Evolutionary conservation across 331 rosid genomes (phyloP), one percentile per base, ranked within the genome.

Genomic region (Pyrus hybrid): DNA sequence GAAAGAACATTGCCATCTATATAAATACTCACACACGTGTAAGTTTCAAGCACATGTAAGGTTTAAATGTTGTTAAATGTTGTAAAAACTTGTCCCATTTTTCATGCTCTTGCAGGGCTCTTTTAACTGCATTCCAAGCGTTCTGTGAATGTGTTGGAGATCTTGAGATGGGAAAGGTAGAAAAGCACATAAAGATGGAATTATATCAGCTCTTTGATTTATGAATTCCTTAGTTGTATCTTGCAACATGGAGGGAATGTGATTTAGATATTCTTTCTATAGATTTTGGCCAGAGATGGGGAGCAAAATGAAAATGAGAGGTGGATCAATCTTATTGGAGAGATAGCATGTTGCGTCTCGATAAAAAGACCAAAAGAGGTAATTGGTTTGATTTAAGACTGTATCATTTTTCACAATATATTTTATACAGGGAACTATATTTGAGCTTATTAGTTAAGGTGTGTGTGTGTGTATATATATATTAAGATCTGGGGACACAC

Each of bases 161-260:
- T 84, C 92, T 94, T 76, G 99, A 94, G 83, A 94, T 94, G 99
- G 99, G 99, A 84, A 94, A 94, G 99, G 99, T 94, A 80, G 78
- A 30, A 26, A 51, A 68, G 33, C 53, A 16, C 72, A 53, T 68
- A 28, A 70, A 28, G 62, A 67, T 25, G 33, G 22, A n/a, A 32
- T 25, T 32, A 58, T 7, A 25, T 60, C 7, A 43, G 4, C 7
- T 45, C 18, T 70, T 47, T 80, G 11, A 13, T 37, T 51, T 4
- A 30, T 47, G 65, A 33, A 61, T 57, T 65, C 60, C 49, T 54
- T 29, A 45, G 72, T 22, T 57, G 21, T 20, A 16, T 30, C 28
- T 30, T 61, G 67, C 45, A 49, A 13, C 51, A 41, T 45, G 57
- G 30, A 29, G 37, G 73, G 73, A 47, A 72, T 35, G 45, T 74